Conservation (phyloP, 345 rosid species). For the Salix caprea region DNA sequence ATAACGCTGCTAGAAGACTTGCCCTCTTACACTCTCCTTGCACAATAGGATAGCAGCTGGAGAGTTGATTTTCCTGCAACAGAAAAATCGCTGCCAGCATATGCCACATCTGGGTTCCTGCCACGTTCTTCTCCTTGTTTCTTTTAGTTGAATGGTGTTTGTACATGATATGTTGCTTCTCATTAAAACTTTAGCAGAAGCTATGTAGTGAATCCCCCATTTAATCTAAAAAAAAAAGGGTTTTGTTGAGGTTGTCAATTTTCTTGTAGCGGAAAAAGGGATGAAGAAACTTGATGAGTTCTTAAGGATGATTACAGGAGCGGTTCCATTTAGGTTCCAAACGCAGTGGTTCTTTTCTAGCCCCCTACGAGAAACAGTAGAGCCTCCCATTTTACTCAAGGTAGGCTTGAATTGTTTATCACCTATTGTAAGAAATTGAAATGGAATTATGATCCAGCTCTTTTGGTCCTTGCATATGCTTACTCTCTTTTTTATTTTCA, state of each 20-base stretch:
- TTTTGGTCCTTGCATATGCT: background rate
- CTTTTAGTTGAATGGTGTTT: constrained; percentile 6
- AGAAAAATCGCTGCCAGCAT: background rate
- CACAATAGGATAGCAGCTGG: constrained; percentile 7
- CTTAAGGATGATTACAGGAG: constrained; percentile 1
- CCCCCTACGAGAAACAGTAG: background rate
- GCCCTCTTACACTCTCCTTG: constrained; percentile 73
- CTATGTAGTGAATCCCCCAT: background rate
- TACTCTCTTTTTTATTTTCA: background rate
- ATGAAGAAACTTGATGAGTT: background rate
- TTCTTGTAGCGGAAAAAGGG: background rate
- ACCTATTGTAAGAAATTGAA: constrained; percentile 7
- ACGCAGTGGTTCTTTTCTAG: background rate
- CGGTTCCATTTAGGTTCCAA: background rate
- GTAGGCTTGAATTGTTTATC: constrained; percentile 1
- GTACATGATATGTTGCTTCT: background rate
- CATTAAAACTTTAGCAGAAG: background rate
- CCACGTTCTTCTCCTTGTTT: background rate
- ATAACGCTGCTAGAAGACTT: constrained; percentile 69
- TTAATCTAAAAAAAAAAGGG: constrained; percentile 3
- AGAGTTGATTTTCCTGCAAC: background rate
- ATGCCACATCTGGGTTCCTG: constrained; percentile 4
- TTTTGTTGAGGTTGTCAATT: constrained; percentile 4
- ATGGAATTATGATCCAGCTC: background rate
- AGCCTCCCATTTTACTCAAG: background rate